Evolutionary conservation across 2,329 filamentous ascomycete species (phyloP), one percentile per base, ranked within the genome.

Genomic region (Trichoderma simmonsii): DNA sequence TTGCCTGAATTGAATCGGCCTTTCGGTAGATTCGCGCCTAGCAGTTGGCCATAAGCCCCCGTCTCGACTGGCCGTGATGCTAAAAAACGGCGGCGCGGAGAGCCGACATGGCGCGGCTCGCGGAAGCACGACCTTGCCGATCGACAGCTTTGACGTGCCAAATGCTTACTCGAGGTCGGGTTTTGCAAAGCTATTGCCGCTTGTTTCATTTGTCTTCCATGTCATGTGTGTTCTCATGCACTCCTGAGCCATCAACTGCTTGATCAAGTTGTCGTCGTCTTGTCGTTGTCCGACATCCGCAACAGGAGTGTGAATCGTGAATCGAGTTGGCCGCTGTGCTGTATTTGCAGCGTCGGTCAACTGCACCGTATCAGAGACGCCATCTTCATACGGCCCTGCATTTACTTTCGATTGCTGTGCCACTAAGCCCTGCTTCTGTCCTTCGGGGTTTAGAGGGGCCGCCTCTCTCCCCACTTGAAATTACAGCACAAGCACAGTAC

Each of bases 61-160:
- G 60, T 36, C 21, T 57, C 15, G 63, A 56, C 26, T 48, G 39
- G 54, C n/a, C 56, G 14, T 60, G 66, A 61, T 69, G 59, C 67
- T 70, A 63, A 63, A 34, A 54, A 43, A 54, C 59, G 30, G 28
- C 56, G 67, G 67, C 67, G 66, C 51, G 66, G 66, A 61, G 26
- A 28, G 39, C 39, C 36, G 54, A 56, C 34, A 57, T 48, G 66
- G 66, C 66, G 67, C 67, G 67, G 66, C 56, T 32, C 64, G 66
- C 34, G 57, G 39, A 61, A 70, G 68, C 60, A 39, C 39, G 57
- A 32, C 28, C 57, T 30, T 34, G 68, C 24, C 56, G 68, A 70
- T 70, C 68, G 36, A 70, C 9, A 34, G 28, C 18, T 24, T 54
- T 51, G n/a, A 51, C n/a, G 43, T n/a, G 7, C 43, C 43, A 51